Base-by-base conservation (phyloP, 495 filamentous ascomycete species). In the Aspergillus funiculosus region DNA sequence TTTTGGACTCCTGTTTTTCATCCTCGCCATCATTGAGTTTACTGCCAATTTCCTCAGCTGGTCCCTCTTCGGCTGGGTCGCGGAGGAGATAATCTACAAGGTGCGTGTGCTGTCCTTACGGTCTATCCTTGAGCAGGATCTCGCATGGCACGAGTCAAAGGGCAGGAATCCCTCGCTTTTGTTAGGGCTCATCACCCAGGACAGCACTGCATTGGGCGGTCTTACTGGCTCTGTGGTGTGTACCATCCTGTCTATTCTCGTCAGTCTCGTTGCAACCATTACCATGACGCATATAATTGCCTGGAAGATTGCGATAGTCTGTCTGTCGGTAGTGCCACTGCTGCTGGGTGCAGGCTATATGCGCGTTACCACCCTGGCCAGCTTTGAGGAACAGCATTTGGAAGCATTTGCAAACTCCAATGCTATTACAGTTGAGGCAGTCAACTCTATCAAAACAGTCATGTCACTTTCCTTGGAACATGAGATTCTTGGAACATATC, bases 321-420 rank as follows among this genome's bases (percentile, higher is more conserved):
- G 66, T 39, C 50, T 72, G 15, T 52, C 65, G 36, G 53, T 60
- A 39, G 54, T 75, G 50, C 66, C 72, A 46, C 51, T 71, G 2
- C 50, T 71, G 6, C 50, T 79, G 18, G 52, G 49, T 1, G 59
- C 66, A 14, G 63, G 68, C 14, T 70, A 78, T 50, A 72, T 84
- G 72, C 68, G 76, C 42, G 63, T 81, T 29, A 56, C 67, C 14
- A 63, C 76, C 1, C 62, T 75, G 24, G 64, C 72, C 6, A 65
- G 73, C 13, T 79, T 81, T 32, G 74, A 81, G 38, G 69, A 79
- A 34, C 66, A 75, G 5, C 81, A 85, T 36, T 71, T 76, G 35
- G 67, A 71, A 38, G 71, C 74, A 2, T 77, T 74, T 41, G 60
- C 72, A 13, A 63, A 67, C 49, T 70, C 73, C 6, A 67, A 68